Evolutionary conservation across 1,284 basidiomycete species (phyloP).

Genomic region (Heterobasidion irregulare): DNA sequence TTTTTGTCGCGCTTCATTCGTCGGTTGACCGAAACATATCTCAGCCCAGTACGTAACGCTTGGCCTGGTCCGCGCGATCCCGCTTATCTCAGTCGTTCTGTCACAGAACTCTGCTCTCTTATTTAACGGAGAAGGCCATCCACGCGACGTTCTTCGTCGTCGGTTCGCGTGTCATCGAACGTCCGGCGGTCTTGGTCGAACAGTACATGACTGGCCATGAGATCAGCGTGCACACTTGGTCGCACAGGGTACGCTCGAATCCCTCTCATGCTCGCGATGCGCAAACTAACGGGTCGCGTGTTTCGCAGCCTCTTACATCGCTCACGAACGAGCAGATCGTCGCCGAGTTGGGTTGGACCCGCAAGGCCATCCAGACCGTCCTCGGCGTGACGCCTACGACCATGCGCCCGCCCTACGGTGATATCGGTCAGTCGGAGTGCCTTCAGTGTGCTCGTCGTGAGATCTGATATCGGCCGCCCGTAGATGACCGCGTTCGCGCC

Average conservation of each 20-base stretch:
- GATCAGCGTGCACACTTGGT: slow-evolving; percentile 76
- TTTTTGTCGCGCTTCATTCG: neutral
- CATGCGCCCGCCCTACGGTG: slow-evolving; percentile 46
- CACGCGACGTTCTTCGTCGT: slow-evolving; percentile 89
- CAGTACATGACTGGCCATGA: slow-evolving; percentile 86
- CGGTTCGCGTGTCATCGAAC: slow-evolving; percentile 82
- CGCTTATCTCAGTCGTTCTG: slow-evolving; percentile 16
- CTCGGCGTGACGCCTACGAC: slow-evolving; percentile 76
- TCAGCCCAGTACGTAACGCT: slow-evolving; percentile 35
- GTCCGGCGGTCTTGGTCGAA: slow-evolving; percentile 68
- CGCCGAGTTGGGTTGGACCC: slow-evolving; percentile 90
- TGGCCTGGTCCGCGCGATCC: neutral
- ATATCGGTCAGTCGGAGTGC: slow-evolving; percentile 22
- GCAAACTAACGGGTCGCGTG: slow-evolving; percentile 15
- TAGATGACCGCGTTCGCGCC: slow-evolving; percentile 85
- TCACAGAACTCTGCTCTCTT: slow-evolving; percentile 56
- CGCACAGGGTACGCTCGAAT: slow-evolving; percentile 42
- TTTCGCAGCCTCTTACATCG: slow-evolving; percentile 60
- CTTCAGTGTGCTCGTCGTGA: slow-evolving; percentile 9
- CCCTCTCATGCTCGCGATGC: neutral
- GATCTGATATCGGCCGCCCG: neutral
- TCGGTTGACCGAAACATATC: slow-evolving; percentile 8
- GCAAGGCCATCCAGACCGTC: slow-evolving; percentile 70
- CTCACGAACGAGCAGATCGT: slow-evolving; percentile 85
- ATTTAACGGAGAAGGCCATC: slow-evolving; percentile 57